Percentiles rank a stretch among this genome's conserved stretches.
These are phyloP conservation scores for Pelargonium australe DNA, from an alignment of 441 rosid genomes.

Conservation along the genomic window DNA sequence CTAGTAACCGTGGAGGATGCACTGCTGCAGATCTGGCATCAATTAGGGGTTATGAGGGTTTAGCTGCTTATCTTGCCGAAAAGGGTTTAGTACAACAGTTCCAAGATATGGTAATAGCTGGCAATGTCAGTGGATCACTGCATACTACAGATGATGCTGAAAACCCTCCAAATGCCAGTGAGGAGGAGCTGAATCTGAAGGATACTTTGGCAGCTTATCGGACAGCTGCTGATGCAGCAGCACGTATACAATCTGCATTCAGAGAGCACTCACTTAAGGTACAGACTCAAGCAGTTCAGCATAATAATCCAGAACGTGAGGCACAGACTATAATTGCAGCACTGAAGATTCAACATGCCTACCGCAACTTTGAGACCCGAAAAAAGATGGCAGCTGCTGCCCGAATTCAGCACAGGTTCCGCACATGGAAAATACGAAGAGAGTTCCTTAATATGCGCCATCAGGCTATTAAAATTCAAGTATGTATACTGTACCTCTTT, in stretches of 20 bases:
- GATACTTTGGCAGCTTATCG: conserved; percentile 80
- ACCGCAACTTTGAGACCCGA: conserved; percentile 51
- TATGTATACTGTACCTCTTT: conserved; percentile 27
- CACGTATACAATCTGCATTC: conserved; percentile 79
- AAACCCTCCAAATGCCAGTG: conserved; percentile 34
- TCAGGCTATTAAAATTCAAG: conserved; percentile 77
- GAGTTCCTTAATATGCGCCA: conserved; percentile 71
- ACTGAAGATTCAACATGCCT: conserved; percentile 91
- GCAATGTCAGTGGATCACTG: conserved; percentile 72
- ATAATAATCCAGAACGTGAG: conserved; percentile 59
- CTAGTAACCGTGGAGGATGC: conserved; percentile 63
- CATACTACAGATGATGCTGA: conserved; percentile 32
- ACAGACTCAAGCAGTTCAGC: conserved; percentile 43
- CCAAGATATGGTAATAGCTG: conserved; percentile 75
- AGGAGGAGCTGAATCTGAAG: conserved; percentile 68
- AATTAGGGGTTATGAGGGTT: conserved; percentile 64
- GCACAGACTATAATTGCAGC: conserved; percentile 76
- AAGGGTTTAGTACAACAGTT: conserved; percentile 74
- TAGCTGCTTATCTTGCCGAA: conserved; percentile 89
- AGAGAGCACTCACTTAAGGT: conserved; percentile 73
- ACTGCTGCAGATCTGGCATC: conserved; percentile 89
- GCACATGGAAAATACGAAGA: conserved; percentile 71
- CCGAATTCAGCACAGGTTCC: conserved; percentile 79
- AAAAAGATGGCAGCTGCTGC: conserved; percentile 83
- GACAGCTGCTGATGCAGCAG: conserved; percentile 92